Evolutionary conservation across 1,139 yeast species (phyloP).

Genomic region (Nakaseomyces glabratus): DNA sequence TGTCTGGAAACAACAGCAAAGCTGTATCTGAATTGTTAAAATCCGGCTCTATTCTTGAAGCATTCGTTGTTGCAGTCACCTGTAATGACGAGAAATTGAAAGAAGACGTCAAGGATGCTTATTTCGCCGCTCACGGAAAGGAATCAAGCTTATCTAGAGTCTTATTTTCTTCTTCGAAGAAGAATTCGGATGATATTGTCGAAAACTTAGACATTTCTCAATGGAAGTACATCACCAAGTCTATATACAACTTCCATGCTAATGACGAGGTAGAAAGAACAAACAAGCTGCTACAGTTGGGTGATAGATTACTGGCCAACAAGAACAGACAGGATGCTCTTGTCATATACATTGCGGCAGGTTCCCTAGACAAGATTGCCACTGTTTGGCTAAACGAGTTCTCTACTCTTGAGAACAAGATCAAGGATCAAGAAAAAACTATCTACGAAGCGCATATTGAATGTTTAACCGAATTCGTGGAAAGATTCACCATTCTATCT

Average conservation of each 20-base stretch:
- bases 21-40: constrained; percentile 66
- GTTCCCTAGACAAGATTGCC: constrained; percentile 70
- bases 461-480: constrained; percentile 73
- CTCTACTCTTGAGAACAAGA: constrained; percentile 45
- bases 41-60: constrained; percentile 61
- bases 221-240: constrained; percentile 77
- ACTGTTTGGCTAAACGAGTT: constrained; percentile 78
- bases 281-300: constrained; percentile 53
- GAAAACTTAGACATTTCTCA: constrained; percentile 64
- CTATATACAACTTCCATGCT: constrained; percentile 51
- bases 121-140: constrained; percentile 49
- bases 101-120: constrained; percentile 60
- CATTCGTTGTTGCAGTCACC: constrained; percentile 70
- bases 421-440: constrained; percentile 37
- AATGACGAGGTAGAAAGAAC: constrained; percentile 40
- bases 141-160: constrained; percentile 59
- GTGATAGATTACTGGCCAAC: constrained; percentile 54
- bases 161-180: constrained; percentile 53
- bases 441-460: constrained; percentile 75
- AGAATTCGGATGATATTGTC: constrained; percentile 63
- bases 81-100: constrained; percentile 51
- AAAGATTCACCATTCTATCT: constrained; percentile 71
- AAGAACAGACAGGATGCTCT: constrained; percentile 64
- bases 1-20: constrained; percentile 52
- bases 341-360: constrained; percentile 71